Base-by-base conservation (phyloP, 2,329 filamentous ascomycete species). In the Lachnellula occidentalis region DNA sequence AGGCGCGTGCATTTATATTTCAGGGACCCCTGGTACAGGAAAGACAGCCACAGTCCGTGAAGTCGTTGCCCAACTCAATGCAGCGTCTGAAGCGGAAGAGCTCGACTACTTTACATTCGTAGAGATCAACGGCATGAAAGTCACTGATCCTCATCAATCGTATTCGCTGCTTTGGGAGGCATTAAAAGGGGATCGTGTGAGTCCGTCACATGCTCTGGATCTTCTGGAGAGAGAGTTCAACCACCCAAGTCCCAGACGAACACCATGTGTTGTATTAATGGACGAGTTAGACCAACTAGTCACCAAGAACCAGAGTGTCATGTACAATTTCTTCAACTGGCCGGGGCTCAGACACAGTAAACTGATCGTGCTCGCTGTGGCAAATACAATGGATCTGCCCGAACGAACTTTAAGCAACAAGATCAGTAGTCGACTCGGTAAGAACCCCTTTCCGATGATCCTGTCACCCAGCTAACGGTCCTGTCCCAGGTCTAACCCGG, bases 301-400 rank as follows among this genome's bases (percentile, higher is more conserved):
- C 5, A 99, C 94, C 12, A 94, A 92, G 68, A 97, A 96, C 66
- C 95, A 99, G 71, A 92, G 90, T n/a, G 94, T 99, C 73, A 99
- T 99, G 94, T 99, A 99, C 75, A 99, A 99, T 72, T 99, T 99
- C 72, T 99, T 99, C 80, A 99, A 99, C 68, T 99, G 94, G 94
- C 94, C 94, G 4, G 88, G 90, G 11, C 77, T 97, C 51, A 83
- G 89, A 48, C 92, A 99, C 71, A 96, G 90, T 51, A 84, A 92
- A 48, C 78, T 99, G 45, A 96, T 99, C 70, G 95, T 99, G 6
- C 82, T 99, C 6, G 95, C 95, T 11, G 94, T 99, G 17, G 95
- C 94, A 50, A 99, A 99, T 71, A 99, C 94, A 22, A 99, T 99
- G 94, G 94, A 99, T 73, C 74, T 99, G 55, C 94, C 94, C 0